Conservation (phyloP, 176 grass and related monocot genomes). For the Oryza nivara region DNA sequence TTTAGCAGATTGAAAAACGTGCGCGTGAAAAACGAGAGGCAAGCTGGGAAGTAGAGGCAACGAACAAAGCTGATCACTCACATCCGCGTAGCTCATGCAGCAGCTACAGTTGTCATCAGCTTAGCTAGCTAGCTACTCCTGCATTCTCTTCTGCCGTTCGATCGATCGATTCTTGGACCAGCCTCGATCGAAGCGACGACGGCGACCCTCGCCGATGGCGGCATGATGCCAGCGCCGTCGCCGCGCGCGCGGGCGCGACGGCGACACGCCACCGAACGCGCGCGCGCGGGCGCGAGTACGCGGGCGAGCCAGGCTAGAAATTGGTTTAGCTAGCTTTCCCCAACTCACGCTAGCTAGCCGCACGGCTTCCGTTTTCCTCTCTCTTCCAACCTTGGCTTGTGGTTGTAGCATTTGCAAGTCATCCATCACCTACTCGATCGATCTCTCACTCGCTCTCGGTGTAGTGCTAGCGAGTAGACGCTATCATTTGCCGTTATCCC, state of each 20-base stretch:
- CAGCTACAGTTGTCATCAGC: conserved; percentile 11
- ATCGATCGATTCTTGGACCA: conserved; percentile 8
- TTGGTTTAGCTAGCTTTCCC: conserved; percentile 27
- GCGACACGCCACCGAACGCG: conserved; percentile 38
- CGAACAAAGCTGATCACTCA: no score
- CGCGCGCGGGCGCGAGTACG: no score
- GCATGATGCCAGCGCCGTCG: no score
- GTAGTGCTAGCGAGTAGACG: conserved; percentile 18
- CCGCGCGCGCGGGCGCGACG: conserved; percentile 5
- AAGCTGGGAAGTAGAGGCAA: no score
- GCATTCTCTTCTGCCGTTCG: not conserved
- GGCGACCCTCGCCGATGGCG: not conserved
- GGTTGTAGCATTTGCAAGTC: conserved; percentile 47
- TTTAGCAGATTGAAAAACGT: no score
- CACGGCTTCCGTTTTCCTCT: not conserved
- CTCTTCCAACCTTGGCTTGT: not conserved
- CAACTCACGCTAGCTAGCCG: conserved; percentile 41
- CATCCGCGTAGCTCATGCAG: not conserved
- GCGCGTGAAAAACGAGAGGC: no score
- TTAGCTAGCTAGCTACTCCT: not conserved
- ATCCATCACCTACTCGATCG: conserved; percentile 1
- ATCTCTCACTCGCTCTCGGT: not conserved
- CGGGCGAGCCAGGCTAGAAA: not conserved
- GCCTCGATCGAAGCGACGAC: conserved; percentile 24
- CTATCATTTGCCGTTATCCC: conserved; percentile 29